Percentiles rank a stretch among this genome's conserved stretches.
phyloP scores from a whole-genome alignment of 2,329 filamentous ascomycete species.

The Talaromyces marneffei region DNA sequence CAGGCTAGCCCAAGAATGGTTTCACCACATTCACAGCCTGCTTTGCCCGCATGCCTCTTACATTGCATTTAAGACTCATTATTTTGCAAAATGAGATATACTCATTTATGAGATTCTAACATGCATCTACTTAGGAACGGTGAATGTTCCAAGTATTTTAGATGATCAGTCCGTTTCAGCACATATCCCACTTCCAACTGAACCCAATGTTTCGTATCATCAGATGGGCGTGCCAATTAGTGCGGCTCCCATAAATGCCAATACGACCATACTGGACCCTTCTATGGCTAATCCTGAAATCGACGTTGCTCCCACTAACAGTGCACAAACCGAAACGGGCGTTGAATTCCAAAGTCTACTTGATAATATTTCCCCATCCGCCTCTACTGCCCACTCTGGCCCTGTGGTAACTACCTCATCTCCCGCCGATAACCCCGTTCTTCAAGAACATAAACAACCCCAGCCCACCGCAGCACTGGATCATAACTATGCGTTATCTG shows the following conservation, averaged over 20 bases:
- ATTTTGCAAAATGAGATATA: background rate
- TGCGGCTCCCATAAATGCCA: background rate
- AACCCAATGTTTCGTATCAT: background rate
- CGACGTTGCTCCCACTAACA: constrained; percentile 17
- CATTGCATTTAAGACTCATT: background rate
- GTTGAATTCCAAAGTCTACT: constrained; percentile 46
- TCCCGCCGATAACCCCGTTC: constrained; percentile 25
- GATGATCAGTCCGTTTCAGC: background rate
- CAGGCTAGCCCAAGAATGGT: background rate
- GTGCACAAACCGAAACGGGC: constrained; percentile 28
- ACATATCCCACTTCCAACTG: background rate
- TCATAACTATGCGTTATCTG: constrained; percentile 8
- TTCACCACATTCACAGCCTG: background rate
- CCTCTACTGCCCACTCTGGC: constrained; percentile 23
- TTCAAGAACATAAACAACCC: constrained; percentile 18
- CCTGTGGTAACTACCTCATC: constrained; percentile 20
- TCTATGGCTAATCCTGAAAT: background rate
- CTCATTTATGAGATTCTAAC: constrained; percentile 6
- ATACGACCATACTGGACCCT: background rate
- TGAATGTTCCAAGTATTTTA: background rate
- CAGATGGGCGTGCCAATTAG: background rate
- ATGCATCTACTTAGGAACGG: background rate
- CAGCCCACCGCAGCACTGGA: constrained; percentile 22
- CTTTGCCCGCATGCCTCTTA: background rate
- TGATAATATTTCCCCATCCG: constrained; percentile 41